A percentile compares a stretch with the other conserved stretches of the same genome.
Evolutionary conservation across 192 early-diverging fungal species (phyloP).

Genomic region (Haplosporangium gracile): DNA sequence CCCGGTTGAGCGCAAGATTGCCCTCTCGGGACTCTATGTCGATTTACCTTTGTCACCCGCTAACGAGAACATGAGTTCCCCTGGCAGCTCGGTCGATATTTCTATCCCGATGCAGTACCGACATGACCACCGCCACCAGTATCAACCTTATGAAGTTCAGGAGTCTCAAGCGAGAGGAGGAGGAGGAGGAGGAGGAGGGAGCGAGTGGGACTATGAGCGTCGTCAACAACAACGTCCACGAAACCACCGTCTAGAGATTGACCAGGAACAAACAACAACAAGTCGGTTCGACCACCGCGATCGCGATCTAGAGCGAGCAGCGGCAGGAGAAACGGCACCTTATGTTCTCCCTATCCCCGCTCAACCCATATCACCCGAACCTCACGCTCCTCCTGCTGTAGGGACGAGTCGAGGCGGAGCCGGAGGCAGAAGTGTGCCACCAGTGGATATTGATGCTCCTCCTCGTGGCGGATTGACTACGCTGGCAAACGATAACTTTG

Average conservation of each 20-base stretch:
- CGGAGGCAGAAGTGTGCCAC: background rate
- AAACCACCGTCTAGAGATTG: background rate
- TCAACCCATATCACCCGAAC: background rate
- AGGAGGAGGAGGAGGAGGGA: background rate
- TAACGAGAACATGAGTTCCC: background rate
- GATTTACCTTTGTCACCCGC: conserved; percentile 9
- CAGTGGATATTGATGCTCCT: background rate
- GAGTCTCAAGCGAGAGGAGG: background rate
- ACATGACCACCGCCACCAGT: background rate
- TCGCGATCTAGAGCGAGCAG: conserved; percentile 13
- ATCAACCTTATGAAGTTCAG: background rate
- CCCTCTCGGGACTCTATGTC: conserved; percentile 46
- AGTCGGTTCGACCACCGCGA: conserved; percentile 25
- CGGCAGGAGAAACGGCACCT: background rate
- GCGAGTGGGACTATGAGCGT: background rate
- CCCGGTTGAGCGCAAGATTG: conserved; percentile 25
- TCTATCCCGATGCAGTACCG: conserved; percentile 22
- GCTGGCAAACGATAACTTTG: conserved; percentile 20
- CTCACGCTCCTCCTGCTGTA: background rate
- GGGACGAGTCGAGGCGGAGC: background rate
- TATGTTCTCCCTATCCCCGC: conserved; percentile 17
- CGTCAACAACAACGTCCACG: background rate
- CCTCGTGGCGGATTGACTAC: conserved; percentile 2
- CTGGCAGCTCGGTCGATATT: conserved; percentile 25
- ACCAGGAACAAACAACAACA: background rate